Evolutionary conservation across 2,329 filamentous ascomycete species (phyloP), one percentile per base, ranked within the genome.

Genomic region (Salinomyces thailandicus): DNA sequence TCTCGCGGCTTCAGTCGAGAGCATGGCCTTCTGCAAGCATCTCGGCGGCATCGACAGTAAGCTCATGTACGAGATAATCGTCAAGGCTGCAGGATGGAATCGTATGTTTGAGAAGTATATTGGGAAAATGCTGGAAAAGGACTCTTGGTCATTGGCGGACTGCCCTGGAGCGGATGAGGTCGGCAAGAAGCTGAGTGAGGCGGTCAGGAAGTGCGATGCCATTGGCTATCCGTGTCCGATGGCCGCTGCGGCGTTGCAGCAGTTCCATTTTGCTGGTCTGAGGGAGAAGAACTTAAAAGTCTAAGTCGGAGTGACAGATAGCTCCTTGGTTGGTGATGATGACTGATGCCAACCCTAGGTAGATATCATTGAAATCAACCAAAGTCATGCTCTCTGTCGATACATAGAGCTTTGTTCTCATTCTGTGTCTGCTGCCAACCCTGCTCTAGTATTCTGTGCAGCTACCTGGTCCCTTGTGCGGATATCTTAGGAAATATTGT

Each of bases 1-100:
- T 41, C 61, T 69, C n/a, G 63, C 64, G 7, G 64, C 66, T 0
- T 62, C 64, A 1, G 63, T 68, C 0, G 67, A 71, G 43, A 66
- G 62, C 7, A 60, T 70, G 46, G 54, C 62, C 0, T 69, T 69
- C 46, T 67, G 66, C 33, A 59, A 61, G 9, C 50, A 61, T 33
- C 59, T 70, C 4, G 60, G 62, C 0, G 40, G 40, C 11, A 60
- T 68, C 13, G 63, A 68, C 43, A 51, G 67, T 20, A 50, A 55
- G 36, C 57, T 62, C 38, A 67, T 69, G 55, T 63, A 61, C 45
- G 59, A 60, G 8, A 62, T 69, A 33, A 66, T 69, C 30, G 56
- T 55, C 31, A 63, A 67, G 40, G 67, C 67, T 3, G 67, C 67
- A 0, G 67, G 67, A 2, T 62, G 60, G 36, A 67, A 61, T 40